Conservation (phyloP, 2,329 filamentous ascomycete species). For the Lecanicillium sp. region DNA sequence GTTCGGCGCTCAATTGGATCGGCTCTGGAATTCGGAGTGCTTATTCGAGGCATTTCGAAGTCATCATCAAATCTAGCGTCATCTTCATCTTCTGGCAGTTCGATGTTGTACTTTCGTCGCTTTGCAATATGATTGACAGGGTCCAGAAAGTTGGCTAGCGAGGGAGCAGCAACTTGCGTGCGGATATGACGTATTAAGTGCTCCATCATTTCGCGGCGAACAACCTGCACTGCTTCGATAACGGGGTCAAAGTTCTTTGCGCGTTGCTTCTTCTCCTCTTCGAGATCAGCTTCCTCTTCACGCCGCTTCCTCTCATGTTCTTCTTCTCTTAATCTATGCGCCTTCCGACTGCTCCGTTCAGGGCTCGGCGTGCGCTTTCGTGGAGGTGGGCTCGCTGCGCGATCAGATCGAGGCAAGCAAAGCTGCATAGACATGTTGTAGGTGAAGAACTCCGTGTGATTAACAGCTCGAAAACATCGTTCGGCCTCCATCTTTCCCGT, state of each 20-base stretch:
- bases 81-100: conserved; percentile 57
- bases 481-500: conserved; percentile 73
- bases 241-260: conserved; percentile 90
- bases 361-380: conserved; percentile 28
- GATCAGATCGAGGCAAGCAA: conserved; percentile 28
- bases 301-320: conserved; percentile 58
- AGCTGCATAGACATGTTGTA: conserved; percentile 89
- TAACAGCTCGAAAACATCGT: conserved; percentile 69
- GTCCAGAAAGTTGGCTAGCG: conserved; percentile 73
- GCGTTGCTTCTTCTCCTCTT: conserved; percentile 83
- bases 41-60: conserved; percentile 53
- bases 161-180: conserved; percentile 74
- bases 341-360: conserved; percentile 18
- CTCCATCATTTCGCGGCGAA: conserved; percentile 74
- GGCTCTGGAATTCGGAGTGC: conserved; percentile 57
- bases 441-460: conserved; percentile 81
- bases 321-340: conserved; percentile 43
- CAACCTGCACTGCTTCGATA: conserved; percentile 68
- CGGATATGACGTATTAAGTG: conserved; percentile 87
- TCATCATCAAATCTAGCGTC: conserved; percentile 43
- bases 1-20: conserved; percentile 56
- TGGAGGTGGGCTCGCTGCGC: conserved; percentile 15
- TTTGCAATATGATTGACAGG: conserved; percentile 74
- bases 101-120: conserved; percentile 69
- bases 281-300: conserved; percentile 74